These are phyloP conservation scores for Penicillium sp. DNA, from an alignment of 2,329 filamentous ascomycete species.

Conservation along the genomic window DNA sequence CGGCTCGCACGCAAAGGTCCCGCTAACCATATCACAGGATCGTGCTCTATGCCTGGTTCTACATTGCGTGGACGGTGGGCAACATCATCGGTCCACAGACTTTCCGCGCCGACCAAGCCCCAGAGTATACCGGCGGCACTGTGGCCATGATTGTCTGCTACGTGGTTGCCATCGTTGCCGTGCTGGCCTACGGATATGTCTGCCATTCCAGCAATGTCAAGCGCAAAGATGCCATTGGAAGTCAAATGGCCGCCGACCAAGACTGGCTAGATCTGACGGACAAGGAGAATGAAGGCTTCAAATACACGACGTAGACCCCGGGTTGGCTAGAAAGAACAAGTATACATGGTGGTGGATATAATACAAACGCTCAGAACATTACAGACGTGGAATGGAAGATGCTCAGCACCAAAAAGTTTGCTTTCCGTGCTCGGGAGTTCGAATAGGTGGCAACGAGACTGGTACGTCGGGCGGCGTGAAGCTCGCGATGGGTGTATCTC, in stretches of 20 bases:
- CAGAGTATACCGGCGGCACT: constrained; percentile 39
- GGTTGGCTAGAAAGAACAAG: too few relatives aligned
- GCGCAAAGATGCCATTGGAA: background rate
- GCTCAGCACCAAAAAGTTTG: too few relatives aligned
- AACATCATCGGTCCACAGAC: constrained; percentile 44
- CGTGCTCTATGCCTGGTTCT: constrained; percentile 39
- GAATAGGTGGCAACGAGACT: too few relatives aligned
- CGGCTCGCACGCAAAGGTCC: too few relatives aligned
- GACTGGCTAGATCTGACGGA: constrained; percentile 2
- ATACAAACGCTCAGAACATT: too few relatives aligned
- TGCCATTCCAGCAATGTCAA: background rate
- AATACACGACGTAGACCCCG: constrained; percentile 3
- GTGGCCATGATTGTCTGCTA: constrained; percentile 39
- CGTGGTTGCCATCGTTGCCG: background rate
- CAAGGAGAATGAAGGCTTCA: constrained; percentile 3
- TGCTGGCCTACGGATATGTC: background rate
- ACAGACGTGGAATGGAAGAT: too few relatives aligned
- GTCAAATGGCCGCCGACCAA: constrained; percentile 1
- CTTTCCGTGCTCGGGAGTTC: too few relatives aligned
- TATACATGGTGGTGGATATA: too few relatives aligned
- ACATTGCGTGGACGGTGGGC: constrained; percentile 42
- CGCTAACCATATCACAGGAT: too few relatives aligned
- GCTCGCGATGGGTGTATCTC: too few relatives aligned
- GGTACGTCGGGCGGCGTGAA: too few relatives aligned
- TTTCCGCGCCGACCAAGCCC: constrained; percentile 39